phyloP scores from a whole-genome alignment of 805 yeast species.

The Candida succiphila region DNA sequence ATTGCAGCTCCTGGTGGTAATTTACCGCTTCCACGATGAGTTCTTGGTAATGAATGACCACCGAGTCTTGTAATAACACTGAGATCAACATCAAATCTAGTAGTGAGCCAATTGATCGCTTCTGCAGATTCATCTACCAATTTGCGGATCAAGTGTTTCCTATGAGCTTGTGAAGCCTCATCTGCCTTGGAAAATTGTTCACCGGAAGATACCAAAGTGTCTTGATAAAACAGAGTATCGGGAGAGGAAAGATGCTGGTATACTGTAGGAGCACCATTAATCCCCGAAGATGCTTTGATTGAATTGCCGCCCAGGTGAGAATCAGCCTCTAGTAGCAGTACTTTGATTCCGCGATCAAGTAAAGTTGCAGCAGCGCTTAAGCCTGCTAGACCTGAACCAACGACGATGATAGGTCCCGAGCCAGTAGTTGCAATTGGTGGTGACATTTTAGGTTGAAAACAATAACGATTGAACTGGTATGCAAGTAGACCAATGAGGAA shows the following conservation, averaged over 20 bases:
- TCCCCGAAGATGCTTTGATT: conserved; percentile 60
- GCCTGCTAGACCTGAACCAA: conserved; percentile 53
- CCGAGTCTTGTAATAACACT: conserved; percentile 68
- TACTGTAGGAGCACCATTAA: conserved; percentile 61
- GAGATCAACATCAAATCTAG: conserved; percentile 51
- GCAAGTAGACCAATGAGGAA: not conserved
- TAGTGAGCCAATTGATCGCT: conserved; percentile 69
- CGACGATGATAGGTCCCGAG: conserved; percentile 33
- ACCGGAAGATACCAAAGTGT: conserved; percentile 56
- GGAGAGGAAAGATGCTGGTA: conserved; percentile 43
- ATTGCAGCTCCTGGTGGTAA: conserved; percentile 61
- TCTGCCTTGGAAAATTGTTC: conserved; percentile 31
- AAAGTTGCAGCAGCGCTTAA: conserved; percentile 22
- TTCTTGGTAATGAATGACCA: conserved; percentile 73
- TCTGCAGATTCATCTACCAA: conserved; percentile 51
- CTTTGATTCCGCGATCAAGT: conserved; percentile 32
- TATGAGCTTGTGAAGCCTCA: conserved; percentile 18
- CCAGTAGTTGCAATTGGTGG: conserved; percentile 1
- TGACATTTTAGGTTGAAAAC: not conserved
- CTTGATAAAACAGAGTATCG: conserved; percentile 56
- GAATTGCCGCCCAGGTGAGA: conserved; percentile 56
- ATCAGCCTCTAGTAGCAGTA: conserved; percentile 47
- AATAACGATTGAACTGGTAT: not conserved
- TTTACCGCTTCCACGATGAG: conserved; percentile 68
- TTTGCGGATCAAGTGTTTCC: conserved; percentile 46